These are phyloP conservation scores for Aegilops sharonensis DNA, from an alignment of 176 grass and related monocot species.

Conservation along the genomic window DNA sequence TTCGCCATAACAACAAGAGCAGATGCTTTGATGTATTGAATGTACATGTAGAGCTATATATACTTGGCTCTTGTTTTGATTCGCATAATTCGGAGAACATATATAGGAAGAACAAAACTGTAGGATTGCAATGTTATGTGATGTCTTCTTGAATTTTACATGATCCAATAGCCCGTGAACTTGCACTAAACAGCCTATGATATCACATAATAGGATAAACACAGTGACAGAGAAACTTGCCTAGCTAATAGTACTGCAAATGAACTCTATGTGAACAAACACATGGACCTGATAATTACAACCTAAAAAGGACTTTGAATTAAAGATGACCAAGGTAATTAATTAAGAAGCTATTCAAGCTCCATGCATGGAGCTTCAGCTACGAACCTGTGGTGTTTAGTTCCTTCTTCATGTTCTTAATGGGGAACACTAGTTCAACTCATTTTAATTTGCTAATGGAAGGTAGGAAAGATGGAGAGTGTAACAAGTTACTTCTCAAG, in stretches of 20 bases:
- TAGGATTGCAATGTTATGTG: neutral
- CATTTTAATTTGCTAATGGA: neutral
- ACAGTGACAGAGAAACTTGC: neutral
- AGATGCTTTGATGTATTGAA: neutral
- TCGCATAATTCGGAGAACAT: too few relatives aligned
- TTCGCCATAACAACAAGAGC: neutral
- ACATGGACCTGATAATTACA: neutral
- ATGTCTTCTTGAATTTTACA: neutral
- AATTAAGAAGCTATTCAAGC: neutral
- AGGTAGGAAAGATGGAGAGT: neutral
- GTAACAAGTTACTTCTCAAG: neutral
- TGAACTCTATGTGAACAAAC: neutral
- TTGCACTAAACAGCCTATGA: neutral
- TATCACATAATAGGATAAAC: neutral
- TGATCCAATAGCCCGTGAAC: neutral
- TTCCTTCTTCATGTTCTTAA: neutral
- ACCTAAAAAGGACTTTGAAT: neutral
- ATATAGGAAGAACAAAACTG: too few relatives aligned
- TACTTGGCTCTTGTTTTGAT: neutral
- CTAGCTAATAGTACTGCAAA: neutral
- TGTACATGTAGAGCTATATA: too few relatives aligned
- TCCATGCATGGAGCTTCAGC: neutral
- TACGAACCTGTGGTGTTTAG: neutral
- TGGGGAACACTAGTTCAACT: neutral
- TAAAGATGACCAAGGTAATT: neutral